Evolutionary conservation across 179 eudicot species (phyloP).

Genomic region (Spinacia oleracea): DNA sequence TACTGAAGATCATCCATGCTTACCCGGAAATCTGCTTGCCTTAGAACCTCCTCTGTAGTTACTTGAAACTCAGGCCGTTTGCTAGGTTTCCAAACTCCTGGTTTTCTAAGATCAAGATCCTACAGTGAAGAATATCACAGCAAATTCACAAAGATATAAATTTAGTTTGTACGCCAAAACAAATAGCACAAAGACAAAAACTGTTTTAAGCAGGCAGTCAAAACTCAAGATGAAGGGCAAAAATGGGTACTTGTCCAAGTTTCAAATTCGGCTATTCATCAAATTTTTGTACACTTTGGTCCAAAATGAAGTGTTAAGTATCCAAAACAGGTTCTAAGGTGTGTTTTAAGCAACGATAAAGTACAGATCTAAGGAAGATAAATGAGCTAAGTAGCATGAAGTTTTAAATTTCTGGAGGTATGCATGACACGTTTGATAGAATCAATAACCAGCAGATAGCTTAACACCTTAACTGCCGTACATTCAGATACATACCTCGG

Average conservation of each 20-base stretch:
- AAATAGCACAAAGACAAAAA: background rate
- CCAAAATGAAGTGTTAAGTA: background rate
- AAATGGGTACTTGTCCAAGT: background rate
- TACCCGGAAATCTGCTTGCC: slow-evolving; percentile 87
- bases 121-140: slow-evolving; percentile 19
- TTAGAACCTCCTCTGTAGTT: slow-evolving; percentile 69
- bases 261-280: background rate
- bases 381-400: background rate
- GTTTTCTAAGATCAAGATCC: slow-evolving; percentile 78
- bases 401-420: background rate
- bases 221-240: background rate
- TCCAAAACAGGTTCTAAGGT: background rate
- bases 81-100: slow-evolving; percentile 50
- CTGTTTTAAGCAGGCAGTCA: background rate
- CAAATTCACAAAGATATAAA: too few species aligned
- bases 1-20: slow-evolving; percentile 20
- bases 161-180: background rate
- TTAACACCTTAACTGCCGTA: background rate
- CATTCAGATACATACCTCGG: slow-evolving; percentile 50
- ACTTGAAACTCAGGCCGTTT: slow-evolving; percentile 61
- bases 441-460: background rate
- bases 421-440: background rate
- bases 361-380: background rate
- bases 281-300: background rate
- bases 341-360: background rate